A percentile compares a stretch with the other conserved stretches of the same genome.
phyloP scores from a whole-genome alignment of 495 filamentous ascomycete genomes.

The Aspergillus campestris region DNA sequence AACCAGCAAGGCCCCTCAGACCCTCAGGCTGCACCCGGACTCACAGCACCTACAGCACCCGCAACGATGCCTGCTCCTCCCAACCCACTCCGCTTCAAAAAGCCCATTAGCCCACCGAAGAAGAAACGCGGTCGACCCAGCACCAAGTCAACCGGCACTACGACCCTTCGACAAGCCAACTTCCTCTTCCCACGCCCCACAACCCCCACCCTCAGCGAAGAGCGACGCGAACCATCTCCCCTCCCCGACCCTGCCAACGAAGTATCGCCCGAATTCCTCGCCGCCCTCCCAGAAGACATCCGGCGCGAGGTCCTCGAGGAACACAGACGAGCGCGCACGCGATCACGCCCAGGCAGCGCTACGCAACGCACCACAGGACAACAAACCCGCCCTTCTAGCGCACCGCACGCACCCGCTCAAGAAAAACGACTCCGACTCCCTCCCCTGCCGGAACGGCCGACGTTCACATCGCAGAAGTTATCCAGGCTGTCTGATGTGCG shows the following conservation, averaged over 20 bases:
- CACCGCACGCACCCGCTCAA: conserved; percentile 8
- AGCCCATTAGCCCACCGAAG: conserved; percentile 48
- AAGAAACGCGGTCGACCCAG: conserved; percentile 43
- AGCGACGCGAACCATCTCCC: conserved; percentile 9
- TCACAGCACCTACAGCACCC: conserved; percentile 23
- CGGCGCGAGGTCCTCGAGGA: conserved; percentile 68
- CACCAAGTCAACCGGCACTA: conserved; percentile 27
- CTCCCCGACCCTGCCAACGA: conserved; percentile 22
- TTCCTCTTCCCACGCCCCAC: conserved; percentile 41
- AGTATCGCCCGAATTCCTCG: conserved; percentile 64
- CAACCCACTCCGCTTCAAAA: conserved; percentile 35
- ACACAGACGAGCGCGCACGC: conserved; percentile 49
- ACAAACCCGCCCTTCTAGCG: background rate
- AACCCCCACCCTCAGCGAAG: conserved; percentile 1
- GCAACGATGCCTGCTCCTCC: conserved; percentile 34
- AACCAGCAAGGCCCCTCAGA: conserved; percentile 6
- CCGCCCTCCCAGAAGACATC: conserved; percentile 74
- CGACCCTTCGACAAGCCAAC: conserved; percentile 55
- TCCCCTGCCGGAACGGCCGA: conserved; percentile 46
- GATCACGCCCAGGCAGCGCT: conserved; percentile 31
- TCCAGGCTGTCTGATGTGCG: conserved; percentile 47
- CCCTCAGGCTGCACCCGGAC: conserved; percentile 15
- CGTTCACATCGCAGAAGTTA: conserved; percentile 58
- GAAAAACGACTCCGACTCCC: conserved; percentile 41
- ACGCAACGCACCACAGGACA: background rate